Base-by-base conservation (phyloP, 2,329 filamentous ascomycete species). In the Penicillium paneum region DNA sequence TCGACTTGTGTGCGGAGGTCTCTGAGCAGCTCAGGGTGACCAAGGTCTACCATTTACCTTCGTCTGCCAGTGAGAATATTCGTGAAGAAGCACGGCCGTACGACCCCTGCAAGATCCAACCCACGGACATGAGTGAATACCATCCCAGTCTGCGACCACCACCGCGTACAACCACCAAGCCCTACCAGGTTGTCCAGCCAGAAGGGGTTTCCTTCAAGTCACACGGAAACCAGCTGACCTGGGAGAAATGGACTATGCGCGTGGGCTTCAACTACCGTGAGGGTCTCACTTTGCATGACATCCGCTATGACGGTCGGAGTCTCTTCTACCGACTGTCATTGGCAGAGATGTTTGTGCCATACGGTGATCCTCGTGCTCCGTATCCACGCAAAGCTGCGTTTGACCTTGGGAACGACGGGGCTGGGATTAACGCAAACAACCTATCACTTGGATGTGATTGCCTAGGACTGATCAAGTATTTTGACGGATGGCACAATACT, bases 1-100 rank as follows among this genome's bases (percentile, higher is more conserved):
- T 84, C 8, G 77, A 82, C 50, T 71, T 84, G 21, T 78, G 75
- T 42, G 78, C 79, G 8, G 80, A 83, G 61, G 74, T 80, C 44
- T 79, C 79, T 8, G 75, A 80, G 56, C 66, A 78, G 2, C 69
- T 83, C 3, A 60, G 78, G 28, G 78, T 83, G 3, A 77, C 76
- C 54, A 77, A 79, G 52, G 74, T 83, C 47, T 77, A 79, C 57
- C 74, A 75, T 34, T 74, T 83, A 8, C 77, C 78, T 15, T 70
- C 76, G 0, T 71, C 74, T 1, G 62, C 70, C 1, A 61, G 74
- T 10, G 72, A 76, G 42, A 67, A 72, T 15, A 74, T 77, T 43
- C 74, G 76, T 60, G 61, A 67, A 15, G 28, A 56, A 42, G 65
- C 63, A 1, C 65, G 67, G 1, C 68, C 67, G 11, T 81, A 77